Percentiles rank a stretch among this genome's conserved stretches.
Conservation (phyloP, 2,329 filamentous ascomycete genomes). For the Graphiopsis chlorocephala region DNA sequence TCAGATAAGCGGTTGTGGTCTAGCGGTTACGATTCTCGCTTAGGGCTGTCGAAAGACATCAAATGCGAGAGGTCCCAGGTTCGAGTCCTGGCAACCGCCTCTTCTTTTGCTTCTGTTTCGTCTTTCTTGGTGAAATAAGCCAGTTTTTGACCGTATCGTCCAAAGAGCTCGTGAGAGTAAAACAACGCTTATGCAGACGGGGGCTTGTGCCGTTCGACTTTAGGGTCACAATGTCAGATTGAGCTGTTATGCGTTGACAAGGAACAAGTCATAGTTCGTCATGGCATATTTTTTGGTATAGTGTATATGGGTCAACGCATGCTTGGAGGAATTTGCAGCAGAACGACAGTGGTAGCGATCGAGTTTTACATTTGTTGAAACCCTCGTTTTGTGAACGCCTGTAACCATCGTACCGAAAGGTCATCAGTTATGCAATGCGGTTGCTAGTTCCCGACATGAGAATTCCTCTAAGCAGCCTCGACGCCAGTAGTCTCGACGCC, state of each 20-base stretch:
- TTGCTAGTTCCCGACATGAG: neutral
- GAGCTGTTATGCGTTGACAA: neutral
- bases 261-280: too few relatives aligned
- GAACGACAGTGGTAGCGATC: neutral
- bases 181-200: too few relatives aligned
- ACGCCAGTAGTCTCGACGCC: neutral
- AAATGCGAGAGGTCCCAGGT: slow-evolving; percentile 16
- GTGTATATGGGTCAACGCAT: neutral
- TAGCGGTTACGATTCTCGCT: slow-evolving; percentile 17
- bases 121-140: neutral
- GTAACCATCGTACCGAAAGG: neutral
- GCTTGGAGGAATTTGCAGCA: neutral
- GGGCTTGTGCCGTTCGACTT: neutral
- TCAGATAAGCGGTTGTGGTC: slow-evolving; percentile 3
- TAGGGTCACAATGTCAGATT: neutral
- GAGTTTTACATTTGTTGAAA: neutral
- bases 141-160: neutral
- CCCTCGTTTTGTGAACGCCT: neutral
- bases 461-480: neutral
- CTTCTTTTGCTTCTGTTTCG: neutral
- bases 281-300: too few relatives aligned
- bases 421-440: neutral
- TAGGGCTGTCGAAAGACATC: slow-evolving; percentile 6
- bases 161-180: neutral
- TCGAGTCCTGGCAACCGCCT: slow-evolving; percentile 7